Conservation (phyloP, 225 moss, liverwort and hornwort genomes). For the Polytrichum formosum region DNA sequence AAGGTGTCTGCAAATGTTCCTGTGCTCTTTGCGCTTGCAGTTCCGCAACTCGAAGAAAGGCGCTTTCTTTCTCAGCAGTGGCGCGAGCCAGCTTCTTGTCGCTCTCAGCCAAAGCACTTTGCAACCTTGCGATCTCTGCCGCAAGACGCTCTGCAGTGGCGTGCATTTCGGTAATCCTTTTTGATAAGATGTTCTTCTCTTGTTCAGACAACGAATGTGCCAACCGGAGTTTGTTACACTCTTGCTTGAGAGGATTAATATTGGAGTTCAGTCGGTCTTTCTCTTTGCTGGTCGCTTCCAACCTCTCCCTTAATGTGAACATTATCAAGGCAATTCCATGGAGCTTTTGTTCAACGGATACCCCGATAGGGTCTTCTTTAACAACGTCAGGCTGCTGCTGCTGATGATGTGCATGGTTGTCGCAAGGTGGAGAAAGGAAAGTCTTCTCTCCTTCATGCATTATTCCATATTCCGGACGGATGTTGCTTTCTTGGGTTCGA, state of each 20-base stretch:
- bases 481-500: background rate
- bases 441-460: slow-evolving; percentile 3
- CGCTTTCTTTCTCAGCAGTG: slow-evolving; percentile 4
- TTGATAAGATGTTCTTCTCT: slow-evolving; percentile 27
- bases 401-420: background rate
- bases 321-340: background rate
- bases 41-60: background rate
- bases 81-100: slow-evolving; percentile 6
- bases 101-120: background rate
- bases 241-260: background rate
- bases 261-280: background rate
- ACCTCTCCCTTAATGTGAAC: background rate
- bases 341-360: slow-evolving; percentile 4
- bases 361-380: background rate
- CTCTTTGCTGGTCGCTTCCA: background rate
- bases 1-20: background rate
- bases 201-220: slow-evolving; percentile 10
- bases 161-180: slow-evolving; percentile 22
- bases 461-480: background rate
- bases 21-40: slow-evolving; percentile 2
- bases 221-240: slow-evolving; percentile 9
- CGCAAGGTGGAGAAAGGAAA: background rate
- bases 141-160: slow-evolving; percentile 11
- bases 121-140: slow-evolving; percentile 3
- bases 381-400: background rate